Conservation (phyloP, 352 stramenopile genomes). For the Phytopythium ostracodes region DNA sequence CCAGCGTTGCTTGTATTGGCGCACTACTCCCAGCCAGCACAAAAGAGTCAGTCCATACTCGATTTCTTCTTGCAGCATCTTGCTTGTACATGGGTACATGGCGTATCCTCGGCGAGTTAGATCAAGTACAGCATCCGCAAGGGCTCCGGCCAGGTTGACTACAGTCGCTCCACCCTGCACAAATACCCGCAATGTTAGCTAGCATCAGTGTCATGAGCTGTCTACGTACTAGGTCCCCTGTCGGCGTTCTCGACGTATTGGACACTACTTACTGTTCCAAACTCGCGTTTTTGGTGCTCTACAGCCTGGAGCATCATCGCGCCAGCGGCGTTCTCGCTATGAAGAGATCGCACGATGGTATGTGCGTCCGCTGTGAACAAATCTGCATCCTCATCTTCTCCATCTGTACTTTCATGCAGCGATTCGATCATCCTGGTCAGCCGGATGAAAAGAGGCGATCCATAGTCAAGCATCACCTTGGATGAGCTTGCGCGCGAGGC, state of each 20-base stretch:
- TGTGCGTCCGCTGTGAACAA: background rate
- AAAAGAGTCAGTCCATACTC: background rate
- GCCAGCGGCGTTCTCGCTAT: constrained; percentile 6
- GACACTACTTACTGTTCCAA: background rate
- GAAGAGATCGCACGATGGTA: constrained; percentile 1
- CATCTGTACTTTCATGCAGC: background rate
- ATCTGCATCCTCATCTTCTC: constrained; percentile 1
- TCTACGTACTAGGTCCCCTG: background rate
- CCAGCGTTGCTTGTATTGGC: background rate
- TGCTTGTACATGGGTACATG: background rate
- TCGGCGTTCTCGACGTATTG: too few species aligned
- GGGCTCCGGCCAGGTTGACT: background rate
- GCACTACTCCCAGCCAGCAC: background rate
- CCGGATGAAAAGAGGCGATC: background rate
- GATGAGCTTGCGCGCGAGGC: constrained; percentile 5
- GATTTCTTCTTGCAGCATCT: background rate
- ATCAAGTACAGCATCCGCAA: background rate
- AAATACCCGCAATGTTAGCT: background rate
- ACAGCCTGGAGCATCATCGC: background rate
- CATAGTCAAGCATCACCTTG: background rate
- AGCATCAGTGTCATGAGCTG: background rate
- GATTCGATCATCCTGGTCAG: background rate
- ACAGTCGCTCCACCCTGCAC: background rate
- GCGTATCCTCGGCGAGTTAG: background rate
- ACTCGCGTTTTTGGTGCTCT: background rate